Evolutionary conservation across 2,329 filamentous ascomycete genomes (phyloP).

Genomic region (Neurospora sp.): DNA sequence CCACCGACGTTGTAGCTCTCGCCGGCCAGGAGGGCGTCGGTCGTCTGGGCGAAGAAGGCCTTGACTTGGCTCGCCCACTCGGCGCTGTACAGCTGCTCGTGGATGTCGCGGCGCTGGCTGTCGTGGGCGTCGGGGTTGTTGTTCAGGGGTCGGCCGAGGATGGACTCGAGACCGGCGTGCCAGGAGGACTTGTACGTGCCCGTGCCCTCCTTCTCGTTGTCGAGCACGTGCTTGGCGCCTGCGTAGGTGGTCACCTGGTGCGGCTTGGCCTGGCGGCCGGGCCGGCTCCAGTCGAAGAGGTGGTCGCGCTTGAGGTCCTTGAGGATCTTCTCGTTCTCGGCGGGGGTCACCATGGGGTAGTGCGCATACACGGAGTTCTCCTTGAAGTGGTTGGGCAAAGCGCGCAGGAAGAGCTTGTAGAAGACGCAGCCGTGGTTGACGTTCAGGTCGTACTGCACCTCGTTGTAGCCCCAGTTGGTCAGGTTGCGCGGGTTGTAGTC

Average conservation of each 20-base stretch:
- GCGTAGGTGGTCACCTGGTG: constrained; percentile 52
- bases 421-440: constrained; percentile 76
- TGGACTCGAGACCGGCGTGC: constrained; percentile 51
- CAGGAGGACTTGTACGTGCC: constrained; percentile 51
- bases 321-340: constrained; percentile 63
- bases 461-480: constrained; percentile 77
- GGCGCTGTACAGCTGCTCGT: constrained; percentile 48
- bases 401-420: constrained; percentile 72
- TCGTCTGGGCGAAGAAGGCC: constrained; percentile 56
- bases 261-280: constrained; percentile 37
- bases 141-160: constrained; percentile 48
- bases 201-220: constrained; percentile 34
- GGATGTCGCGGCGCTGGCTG: constrained; percentile 42
- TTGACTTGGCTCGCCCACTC: constrained; percentile 55
- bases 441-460: constrained; percentile 61
- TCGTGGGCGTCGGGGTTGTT: constrained; percentile 35
- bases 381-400: constrained; percentile 73
- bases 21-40: constrained; percentile 49
- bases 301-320: constrained; percentile 56
- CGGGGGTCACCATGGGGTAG: constrained; percentile 62
- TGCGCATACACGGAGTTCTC: constrained; percentile 73
- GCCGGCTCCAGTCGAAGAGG: constrained; percentile 60
- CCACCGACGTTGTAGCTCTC: constrained; percentile 55
- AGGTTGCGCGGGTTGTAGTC: constrained; percentile 66
- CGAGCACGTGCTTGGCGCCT: constrained; percentile 52